phyloP scores from a whole-genome alignment of 1,284 basidiomycete species.

The Tremellales sp. region DNA sequence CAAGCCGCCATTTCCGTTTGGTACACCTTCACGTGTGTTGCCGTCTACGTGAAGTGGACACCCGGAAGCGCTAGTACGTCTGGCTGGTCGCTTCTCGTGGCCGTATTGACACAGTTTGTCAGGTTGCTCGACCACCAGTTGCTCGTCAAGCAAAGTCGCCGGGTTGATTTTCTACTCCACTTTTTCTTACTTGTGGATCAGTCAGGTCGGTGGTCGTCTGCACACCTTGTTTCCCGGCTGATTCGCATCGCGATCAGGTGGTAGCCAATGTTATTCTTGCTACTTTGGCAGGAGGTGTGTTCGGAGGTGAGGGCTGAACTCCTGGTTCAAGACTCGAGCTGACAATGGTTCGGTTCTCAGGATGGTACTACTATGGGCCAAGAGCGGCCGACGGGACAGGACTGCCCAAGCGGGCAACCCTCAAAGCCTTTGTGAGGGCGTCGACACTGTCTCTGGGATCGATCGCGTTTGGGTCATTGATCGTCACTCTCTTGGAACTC shows the following conservation, averaged over 20 bases:
- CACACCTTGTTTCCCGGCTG: too few relatives aligned
- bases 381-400: constrained; percentile 26
- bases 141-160: constrained; percentile 57
- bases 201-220: too few relatives aligned
- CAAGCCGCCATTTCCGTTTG: constrained; percentile 68
- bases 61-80: constrained; percentile 63
- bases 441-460: constrained; percentile 80
- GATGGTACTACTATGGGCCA: constrained; percentile 48
- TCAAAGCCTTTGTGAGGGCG: constrained; percentile 70
- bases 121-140: constrained; percentile 48
- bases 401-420: constrained; percentile 65
- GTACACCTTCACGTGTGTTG: constrained; percentile 38
- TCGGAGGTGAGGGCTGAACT: constrained; percentile 54
- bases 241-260: too few relatives aligned
- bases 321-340: constrained; percentile 2
- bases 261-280: constrained; percentile 72
- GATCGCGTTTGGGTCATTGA: constrained; percentile 83
- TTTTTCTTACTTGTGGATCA: constrained; percentile 80
- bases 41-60: constrained; percentile 69
- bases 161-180: constrained; percentile 73
- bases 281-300: constrained; percentile 71
- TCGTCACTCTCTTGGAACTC: constrained; percentile 80
- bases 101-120: constrained; percentile 6
- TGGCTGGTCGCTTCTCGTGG: not conserved
- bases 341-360: too few relatives aligned